Base-by-base conservation (phyloP, 306 rosid genomes). In the Hippophae gyantsensis region DNA sequence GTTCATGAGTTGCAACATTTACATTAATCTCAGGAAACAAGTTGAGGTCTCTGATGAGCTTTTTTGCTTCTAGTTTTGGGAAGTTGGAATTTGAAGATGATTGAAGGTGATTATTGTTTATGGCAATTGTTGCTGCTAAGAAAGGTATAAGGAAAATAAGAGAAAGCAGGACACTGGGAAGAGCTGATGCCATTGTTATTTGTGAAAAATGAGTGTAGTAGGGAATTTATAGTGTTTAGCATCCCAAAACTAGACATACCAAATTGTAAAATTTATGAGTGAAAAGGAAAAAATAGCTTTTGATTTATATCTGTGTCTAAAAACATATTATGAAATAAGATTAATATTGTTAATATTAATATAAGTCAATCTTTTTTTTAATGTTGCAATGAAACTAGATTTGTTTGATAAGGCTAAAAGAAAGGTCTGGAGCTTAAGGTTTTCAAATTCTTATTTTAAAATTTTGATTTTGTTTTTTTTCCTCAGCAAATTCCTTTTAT, bases 11-110 rank as follows among this genome's bases (percentile, higher is more conserved):
- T 9, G 57, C 65, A 51, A 59, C 73, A 76, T 86, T 93, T 6
- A 84, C 43, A 56, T 93, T 64, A 13, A 77, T 79, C 54, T 74
- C 78, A n/a, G 99, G 99, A 68, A 86, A 88, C 48, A 88, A 70
- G 62, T 93, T 84, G 55, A 88, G 79, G 27, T 43, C 74, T 69
- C 83, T 73, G 7, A 88, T 88, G 65, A 93, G 83, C 69, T 76
- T 86, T 48, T 87, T 82, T 27, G 95, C 89, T 23, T 59, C 67
- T 42, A 55, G 74, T 53, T 70, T 79, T 0, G 82, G 76, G 41
- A 60, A 78, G 42, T 57, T 26, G 11, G 78, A 5, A 0, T 67
- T 40, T 58, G 84, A 69, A 56, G 85, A 74, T 18, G 60, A 58
- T 27, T 11, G 60, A 54, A 43, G 74, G 13, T 55, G 74, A 7